Evolutionary conservation across 805 yeast genomes (phyloP).

Genomic region (Candida xyloterini): DNA sequence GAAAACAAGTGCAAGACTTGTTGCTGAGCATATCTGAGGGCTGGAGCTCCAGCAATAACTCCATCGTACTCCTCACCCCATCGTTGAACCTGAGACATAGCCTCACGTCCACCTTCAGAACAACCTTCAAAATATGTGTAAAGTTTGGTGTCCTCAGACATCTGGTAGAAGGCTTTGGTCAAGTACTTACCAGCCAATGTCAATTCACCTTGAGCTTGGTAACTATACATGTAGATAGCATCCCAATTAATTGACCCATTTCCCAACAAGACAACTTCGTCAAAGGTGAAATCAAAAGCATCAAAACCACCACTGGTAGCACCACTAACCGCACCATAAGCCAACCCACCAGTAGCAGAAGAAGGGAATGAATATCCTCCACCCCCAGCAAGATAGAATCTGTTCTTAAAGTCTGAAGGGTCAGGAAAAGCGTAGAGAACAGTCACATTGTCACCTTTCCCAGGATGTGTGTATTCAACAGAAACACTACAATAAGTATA

Average conservation of each 20-base stretch:
- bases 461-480: constrained; percentile 4
- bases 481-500: constrained; percentile 5
- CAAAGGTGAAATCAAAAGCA: constrained; percentile 4
- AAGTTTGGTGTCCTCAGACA: constrained; percentile 1
- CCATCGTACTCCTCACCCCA: constrained; percentile 11
- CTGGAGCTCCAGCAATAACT: constrained; percentile 10
- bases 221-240: constrained; percentile 7
- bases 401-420: constrained; percentile 1
- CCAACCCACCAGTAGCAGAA: constrained; percentile 2
- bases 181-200: constrained; percentile 4
- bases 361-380: constrained; percentile 5
- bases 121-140: constrained; percentile 10
- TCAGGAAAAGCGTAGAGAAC: constrained; percentile 2
- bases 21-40: constrained; percentile 9
- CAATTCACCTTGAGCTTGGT: constrained; percentile 9
- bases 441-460: constrained; percentile 5
- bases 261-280: constrained; percentile 3
- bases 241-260: constrained; percentile 11
- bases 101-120: constrained; percentile 11
- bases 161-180: constrained; percentile 4
- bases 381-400: constrained; percentile 9
- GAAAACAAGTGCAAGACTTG: constrained; percentile 9
- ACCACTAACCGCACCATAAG: constrained; percentile 8
- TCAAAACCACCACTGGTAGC: constrained; percentile 10
- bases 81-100: constrained; percentile 10